These are phyloP conservation scores for Diospyros lotus DNA, from an alignment of 148 eudicot species.

Conservation along the genomic window DNA sequence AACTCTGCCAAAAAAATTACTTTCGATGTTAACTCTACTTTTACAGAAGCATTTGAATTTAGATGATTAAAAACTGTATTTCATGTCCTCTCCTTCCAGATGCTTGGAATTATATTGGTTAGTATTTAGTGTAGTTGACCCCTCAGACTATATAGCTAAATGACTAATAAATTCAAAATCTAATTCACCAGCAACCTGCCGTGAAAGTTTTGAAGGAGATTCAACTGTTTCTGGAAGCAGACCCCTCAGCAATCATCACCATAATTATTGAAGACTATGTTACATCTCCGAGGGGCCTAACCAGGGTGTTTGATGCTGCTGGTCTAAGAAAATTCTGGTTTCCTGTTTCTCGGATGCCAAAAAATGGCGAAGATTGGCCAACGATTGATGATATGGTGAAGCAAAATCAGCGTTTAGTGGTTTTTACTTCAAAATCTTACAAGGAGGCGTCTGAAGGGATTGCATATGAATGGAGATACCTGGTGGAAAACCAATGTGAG, in stretches of 20 bases:
- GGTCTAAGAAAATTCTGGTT: slow-evolving; percentile 88
- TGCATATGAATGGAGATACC: slow-evolving; percentile 86
- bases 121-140: not conserved
- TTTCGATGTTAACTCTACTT: not conserved
- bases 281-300: slow-evolving; percentile 72
- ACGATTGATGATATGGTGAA: slow-evolving; percentile 75
- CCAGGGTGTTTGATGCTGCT: slow-evolving; percentile 74
- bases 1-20: not conserved
- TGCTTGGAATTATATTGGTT: not conserved
- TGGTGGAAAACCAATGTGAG: slow-evolving; percentile 97
- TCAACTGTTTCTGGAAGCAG: slow-evolving; percentile 53
- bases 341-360: slow-evolving; percentile 85
- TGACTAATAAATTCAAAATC: slow-evolving; percentile 6
- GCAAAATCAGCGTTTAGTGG: slow-evolving; percentile 73
- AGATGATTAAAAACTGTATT: not conserved
- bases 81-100: not conserved
- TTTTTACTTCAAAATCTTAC: slow-evolving; percentile 75
- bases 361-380: slow-evolving; percentile 88
- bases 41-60: not conserved
- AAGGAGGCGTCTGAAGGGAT: slow-evolving; percentile 91
- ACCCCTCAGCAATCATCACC: slow-evolving; percentile 79
- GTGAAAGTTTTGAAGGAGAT: slow-evolving; percentile 74
- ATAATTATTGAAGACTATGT: slow-evolving; percentile 93
- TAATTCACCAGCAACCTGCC: slow-evolving; percentile 67
- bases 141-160: not conserved